A percentile compares a stretch with the other conserved stretches of the same genome.
Evolutionary conservation across 2,329 filamentous ascomycete species (phyloP).

Genomic region (Colletotrichum incanum): DNA sequence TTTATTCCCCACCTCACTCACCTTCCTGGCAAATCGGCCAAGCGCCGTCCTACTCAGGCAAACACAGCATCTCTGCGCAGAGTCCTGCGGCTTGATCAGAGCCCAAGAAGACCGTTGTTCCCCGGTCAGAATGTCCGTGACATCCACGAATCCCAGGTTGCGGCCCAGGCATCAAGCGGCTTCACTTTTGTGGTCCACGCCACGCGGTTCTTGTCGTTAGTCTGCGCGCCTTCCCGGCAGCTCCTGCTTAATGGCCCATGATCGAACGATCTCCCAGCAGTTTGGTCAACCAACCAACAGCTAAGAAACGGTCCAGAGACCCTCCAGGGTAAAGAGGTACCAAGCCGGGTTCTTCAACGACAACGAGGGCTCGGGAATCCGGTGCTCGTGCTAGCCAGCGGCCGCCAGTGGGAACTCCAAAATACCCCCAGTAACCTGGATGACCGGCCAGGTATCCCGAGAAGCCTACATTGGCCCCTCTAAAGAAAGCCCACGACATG

Average conservation of each 20-base stretch:
- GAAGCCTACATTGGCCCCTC: slow-evolving; percentile 5
- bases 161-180: slow-evolving; percentile 1
- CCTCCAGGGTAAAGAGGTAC: background rate
- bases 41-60: background rate
- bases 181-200: background rate
- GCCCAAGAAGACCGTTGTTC: slow-evolving; percentile 7
- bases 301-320: background rate
- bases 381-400: background rate
- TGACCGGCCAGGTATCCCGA: slow-evolving; percentile 10
- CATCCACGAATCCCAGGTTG: slow-evolving; percentile 3
- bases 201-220: slow-evolving; percentile 13
- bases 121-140: slow-evolving; percentile 29
- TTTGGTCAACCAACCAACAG: background rate
- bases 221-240: slow-evolving; percentile 12
- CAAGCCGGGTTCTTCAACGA: background rate
- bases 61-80: background rate
- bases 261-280: slow-evolving; percentile 6
- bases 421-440: slow-evolving; percentile 15
- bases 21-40: background rate
- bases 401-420: background rate
- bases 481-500: background rate
- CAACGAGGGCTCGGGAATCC: background rate
- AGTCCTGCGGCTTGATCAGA: slow-evolving; percentile 7
- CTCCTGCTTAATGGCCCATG: background rate
- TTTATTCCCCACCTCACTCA: slow-evolving; percentile 5